phyloP scores from a whole-genome alignment of 1,139 yeast species.

The Debaryomyces psychrophilus region DNA sequence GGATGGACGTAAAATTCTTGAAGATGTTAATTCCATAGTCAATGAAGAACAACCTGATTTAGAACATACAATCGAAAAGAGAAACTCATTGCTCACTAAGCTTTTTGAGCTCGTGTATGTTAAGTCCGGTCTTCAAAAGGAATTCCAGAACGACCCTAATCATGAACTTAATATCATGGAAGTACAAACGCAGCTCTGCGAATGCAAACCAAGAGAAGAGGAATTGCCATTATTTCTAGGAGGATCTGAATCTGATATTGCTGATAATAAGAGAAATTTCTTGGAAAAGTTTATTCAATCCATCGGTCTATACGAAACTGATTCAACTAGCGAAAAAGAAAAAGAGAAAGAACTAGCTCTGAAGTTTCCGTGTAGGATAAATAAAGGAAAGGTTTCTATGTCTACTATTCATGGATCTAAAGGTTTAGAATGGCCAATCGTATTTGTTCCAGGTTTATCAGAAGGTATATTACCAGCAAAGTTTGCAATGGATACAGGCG shows the following conservation, averaged over 20 bases:
- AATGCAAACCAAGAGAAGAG: conserved; percentile 55
- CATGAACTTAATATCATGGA: conserved; percentile 44
- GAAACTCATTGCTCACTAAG: conserved; percentile 11
- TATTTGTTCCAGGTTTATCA: conserved; percentile 72
- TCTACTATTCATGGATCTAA: conserved; percentile 92
- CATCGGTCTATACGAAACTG: conserved; percentile 56
- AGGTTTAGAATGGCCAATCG: conserved; percentile 94
- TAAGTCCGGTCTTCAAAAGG: conserved; percentile 35
- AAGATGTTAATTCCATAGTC: conserved; percentile 9
- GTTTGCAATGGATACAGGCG: conserved; percentile 38
- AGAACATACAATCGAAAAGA: conserved; percentile 6
- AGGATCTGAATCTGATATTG: conserved; percentile 22
- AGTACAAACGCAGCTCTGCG: conserved; percentile 45
- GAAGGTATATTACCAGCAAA: conserved; percentile 63
- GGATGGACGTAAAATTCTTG: conserved; percentile 24
- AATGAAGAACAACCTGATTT: background rate
- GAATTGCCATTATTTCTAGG: conserved; percentile 47
- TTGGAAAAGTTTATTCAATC: conserved; percentile 60
- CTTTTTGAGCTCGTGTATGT: conserved; percentile 32
- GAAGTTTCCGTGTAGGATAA: conserved; percentile 7
- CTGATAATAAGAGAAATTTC: conserved; percentile 31
- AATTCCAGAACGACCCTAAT: conserved; percentile 29
- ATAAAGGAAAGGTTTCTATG: conserved; percentile 37
- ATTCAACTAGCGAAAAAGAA: conserved; percentile 17
- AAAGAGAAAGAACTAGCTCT: conserved; percentile 14